A percentile compares a stretch with the other conserved stretches of the same genome.
These are phyloP conservation scores for Venturia nashicola DNA, from an alignment of 2,329 filamentous ascomycete species.

Conservation along the genomic window DNA sequence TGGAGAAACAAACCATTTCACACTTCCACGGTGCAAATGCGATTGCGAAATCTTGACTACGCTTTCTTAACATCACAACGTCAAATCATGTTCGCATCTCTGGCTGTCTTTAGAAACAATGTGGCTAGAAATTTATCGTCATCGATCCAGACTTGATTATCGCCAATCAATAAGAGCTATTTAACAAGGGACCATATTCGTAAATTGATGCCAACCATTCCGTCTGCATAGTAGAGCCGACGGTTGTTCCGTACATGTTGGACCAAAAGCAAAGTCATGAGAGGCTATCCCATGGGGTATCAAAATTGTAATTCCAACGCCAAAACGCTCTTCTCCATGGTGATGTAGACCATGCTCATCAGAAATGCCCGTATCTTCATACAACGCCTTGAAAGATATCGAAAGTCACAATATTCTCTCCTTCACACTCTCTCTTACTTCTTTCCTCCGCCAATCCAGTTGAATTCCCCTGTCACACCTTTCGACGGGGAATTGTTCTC, in stretches of 20 bases:
- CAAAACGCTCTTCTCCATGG: not conserved
- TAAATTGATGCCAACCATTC: not conserved
- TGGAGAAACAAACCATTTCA: too few relatives aligned
- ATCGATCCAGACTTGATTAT: too few relatives aligned
- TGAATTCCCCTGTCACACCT: not conserved
- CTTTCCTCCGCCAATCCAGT: not conserved
- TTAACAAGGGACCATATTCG: not conserved
- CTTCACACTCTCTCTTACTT: not conserved
- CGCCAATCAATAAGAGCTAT: not conserved
- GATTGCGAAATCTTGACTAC: too few relatives aligned
- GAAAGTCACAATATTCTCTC: not conserved
- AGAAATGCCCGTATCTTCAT: not conserved
- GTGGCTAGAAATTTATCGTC: too few relatives aligned
- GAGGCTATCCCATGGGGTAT: not conserved
- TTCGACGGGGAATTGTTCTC: not conserved
- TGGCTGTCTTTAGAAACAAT: too few relatives aligned
- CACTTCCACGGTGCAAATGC: too few relatives aligned
- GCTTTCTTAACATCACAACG: too few relatives aligned
- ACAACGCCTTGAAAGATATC: not conserved
- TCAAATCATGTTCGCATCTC: too few relatives aligned
- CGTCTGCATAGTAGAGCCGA: not conserved
- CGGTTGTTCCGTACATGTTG: not conserved
- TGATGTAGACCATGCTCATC: not conserved
- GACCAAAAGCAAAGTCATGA: not conserved
- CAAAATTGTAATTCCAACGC: not conserved